Base-by-base conservation (phyloP, 257 asterid genomes). In the Primulina eburnea region DNA sequence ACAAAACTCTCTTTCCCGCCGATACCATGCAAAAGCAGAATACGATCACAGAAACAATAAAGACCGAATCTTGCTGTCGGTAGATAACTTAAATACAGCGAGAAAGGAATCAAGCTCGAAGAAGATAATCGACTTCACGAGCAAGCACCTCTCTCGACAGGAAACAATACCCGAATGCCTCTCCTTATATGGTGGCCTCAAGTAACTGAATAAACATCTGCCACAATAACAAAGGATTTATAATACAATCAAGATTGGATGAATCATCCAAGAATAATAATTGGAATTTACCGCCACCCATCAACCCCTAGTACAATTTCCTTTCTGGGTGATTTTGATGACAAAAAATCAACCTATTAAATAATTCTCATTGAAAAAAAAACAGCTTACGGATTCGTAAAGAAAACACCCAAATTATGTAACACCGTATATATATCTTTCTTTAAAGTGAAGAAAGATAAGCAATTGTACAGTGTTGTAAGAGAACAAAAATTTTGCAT, bases 31-130 rank as follows among this genome's bases (percentile, higher is more conserved):
- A 57, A 64, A 71, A 70, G 60, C 26, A 9, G 38, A 40, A 43
- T 10, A 18, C 37, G 67, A 67, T 65, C 38, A 73, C 76, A 62
- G 35, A 24, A 67, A 62, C 62, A 60, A 47, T 38, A 62, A 70
- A 65, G 43, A 68, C 57, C 58, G 59, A 74, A 65, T 32, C 40
- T 62, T 38, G 67, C 50, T 1, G 57, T 52, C 52, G n/a, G 9
- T 30, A 52, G 34, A 50, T 38, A 64, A 35, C 58, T 58, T 24
- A 47, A 60, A 16, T 37, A 50, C 50, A 64, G 65, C 38, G 83
- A 83, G 89, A 81, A 88, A 83, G 89, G 87, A 79, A 80, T 82
- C 83, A 55, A 85, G 87, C 88, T 78, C 81, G 76, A 77, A 29
- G 78, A 78, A 71, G 76, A 67, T 30, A 68, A 63, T 38, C 63